A percentile compares a stretch with the other conserved stretches of the same genome.
Evolutionary conservation across 768 basidiomycete genomes (phyloP).

Genomic region (Leccinum aurantiacum): DNA sequence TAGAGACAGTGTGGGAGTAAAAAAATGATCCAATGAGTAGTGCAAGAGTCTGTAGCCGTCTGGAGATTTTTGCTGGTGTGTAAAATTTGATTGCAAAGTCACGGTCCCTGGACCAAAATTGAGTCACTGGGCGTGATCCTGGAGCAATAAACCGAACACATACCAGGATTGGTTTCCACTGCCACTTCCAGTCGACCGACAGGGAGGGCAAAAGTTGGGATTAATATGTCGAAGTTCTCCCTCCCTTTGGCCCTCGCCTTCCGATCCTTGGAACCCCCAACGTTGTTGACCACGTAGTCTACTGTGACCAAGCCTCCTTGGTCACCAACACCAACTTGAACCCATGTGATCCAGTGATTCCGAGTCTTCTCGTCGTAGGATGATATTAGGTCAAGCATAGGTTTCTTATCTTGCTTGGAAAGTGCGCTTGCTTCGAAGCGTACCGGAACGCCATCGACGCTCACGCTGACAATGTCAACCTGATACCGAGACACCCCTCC

Average conservation of each 20-base stretch:
- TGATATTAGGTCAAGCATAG: slow-evolving; percentile 36
- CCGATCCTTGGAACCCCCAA: slow-evolving; percentile 4
- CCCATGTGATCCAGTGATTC: slow-evolving; percentile 66
- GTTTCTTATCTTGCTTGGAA: slow-evolving; percentile 36
- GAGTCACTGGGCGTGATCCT: slow-evolving; percentile 4
- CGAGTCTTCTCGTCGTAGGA: slow-evolving; percentile 54
- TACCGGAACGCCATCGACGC: slow-evolving; percentile 64
- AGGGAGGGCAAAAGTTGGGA: slow-evolving; percentile 75
- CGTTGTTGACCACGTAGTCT: slow-evolving; percentile 61
- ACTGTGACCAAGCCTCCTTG: slow-evolving; percentile 52
- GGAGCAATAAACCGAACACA: slow-evolving; percentile 18
- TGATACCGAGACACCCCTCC: slow-evolving; percentile 36
- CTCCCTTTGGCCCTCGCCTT: slow-evolving; percentile 38
- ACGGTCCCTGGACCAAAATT: slow-evolving; percentile 42
- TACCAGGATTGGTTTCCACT: slow-evolving; percentile 55
- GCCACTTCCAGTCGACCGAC: slow-evolving; percentile 65
- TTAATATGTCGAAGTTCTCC: slow-evolving; percentile 44
- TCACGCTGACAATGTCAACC: slow-evolving; percentile 54
- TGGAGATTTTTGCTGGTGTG: slow-evolving; percentile 43
- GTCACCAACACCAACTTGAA: slow-evolving; percentile 56
- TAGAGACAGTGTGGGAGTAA: slow-evolving; percentile 54
- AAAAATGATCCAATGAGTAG: slow-evolving; percentile 56
- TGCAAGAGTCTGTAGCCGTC: slow-evolving; percentile 53
- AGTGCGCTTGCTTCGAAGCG: slow-evolving; percentile 53
- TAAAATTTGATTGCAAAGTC: slow-evolving; percentile 55